Evolutionary conservation across 1,284 basidiomycete species (phyloP).

Genomic region (Sporisorium scitamineum): DNA sequence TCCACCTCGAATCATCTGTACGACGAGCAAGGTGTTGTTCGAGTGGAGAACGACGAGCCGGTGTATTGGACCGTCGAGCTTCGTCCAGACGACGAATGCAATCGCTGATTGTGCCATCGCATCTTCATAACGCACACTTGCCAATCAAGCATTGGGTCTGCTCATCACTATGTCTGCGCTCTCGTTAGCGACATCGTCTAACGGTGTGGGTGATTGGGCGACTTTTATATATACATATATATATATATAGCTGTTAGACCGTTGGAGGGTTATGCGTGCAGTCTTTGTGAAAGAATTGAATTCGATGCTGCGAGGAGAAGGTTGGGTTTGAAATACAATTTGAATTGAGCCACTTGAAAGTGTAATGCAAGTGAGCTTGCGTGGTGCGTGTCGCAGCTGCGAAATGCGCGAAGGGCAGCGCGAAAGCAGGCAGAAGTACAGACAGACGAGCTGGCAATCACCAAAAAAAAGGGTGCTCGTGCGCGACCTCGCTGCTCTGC

Average conservation of each 20-base stretch:
- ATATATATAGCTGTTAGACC: background rate
- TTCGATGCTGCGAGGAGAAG: background rate
- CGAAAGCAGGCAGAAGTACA: background rate
- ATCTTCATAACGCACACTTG: background rate
- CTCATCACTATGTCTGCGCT: too few species aligned
- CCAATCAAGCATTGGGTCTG: background rate
- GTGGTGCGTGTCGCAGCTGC: conserved; percentile 17
- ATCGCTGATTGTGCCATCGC: background rate
- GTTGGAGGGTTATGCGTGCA: background rate
- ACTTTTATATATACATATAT: too few species aligned
- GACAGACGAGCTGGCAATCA: background rate
- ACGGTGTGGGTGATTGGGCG: too few species aligned
- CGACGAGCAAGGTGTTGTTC: conserved; percentile 73
- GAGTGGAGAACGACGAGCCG: conserved; percentile 81
- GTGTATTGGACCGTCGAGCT: conserved; percentile 89
- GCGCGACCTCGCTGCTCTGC: conserved; percentile 14
- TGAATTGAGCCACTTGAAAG: background rate
- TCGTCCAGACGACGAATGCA: conserved; percentile 34
- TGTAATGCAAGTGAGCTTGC: background rate
- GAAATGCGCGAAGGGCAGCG: conserved; percentile 2
- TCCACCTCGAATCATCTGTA: conserved; percentile 90
- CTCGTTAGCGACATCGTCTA: too few species aligned
- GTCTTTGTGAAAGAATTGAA: background rate
- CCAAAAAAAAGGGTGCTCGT: conserved; percentile 25
- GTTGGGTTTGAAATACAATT: background rate